Conservation (phyloP, 345 rosid genomes). For the Toxicodendron radicans region DNA sequence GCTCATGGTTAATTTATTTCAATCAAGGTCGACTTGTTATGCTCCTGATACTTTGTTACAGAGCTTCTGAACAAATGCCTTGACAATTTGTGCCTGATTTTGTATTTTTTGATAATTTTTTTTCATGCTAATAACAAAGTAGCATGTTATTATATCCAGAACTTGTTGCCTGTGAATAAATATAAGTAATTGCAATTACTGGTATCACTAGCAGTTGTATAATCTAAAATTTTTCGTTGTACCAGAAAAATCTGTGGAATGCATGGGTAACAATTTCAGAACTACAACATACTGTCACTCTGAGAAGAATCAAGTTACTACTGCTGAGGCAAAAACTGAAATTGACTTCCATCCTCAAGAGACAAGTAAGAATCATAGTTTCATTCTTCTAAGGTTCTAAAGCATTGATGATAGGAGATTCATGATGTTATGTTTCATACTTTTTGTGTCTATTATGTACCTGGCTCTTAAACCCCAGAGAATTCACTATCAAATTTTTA, state of each 20-base stretch:
- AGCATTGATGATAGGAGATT: background rate
- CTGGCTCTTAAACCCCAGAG: background rate
- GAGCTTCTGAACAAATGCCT: background rate
- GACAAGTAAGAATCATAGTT: constrained; percentile 64
- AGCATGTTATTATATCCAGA: background rate
- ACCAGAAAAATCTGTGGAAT: constrained; percentile 78
- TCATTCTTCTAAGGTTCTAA: constrained; percentile 5
- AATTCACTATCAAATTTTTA: background rate
- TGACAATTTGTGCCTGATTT: background rate
- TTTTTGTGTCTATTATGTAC: background rate
- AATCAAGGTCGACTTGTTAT: constrained; percentile 3
- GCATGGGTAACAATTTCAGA: constrained; percentile 81
- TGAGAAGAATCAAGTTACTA: constrained; percentile 73
- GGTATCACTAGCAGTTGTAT: background rate
- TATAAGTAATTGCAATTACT: too few species aligned
- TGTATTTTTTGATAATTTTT: background rate
- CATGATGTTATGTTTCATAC: background rate
- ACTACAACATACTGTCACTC: constrained; percentile 72
- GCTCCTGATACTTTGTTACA: background rate
- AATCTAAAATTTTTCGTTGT: constrained; percentile 21
- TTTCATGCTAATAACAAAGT: background rate
- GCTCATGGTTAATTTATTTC: constrained; percentile 2
- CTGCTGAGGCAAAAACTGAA: constrained; percentile 74
- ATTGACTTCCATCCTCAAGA: constrained; percentile 76
- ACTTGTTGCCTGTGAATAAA: too few species aligned